These are phyloP conservation scores for Neurospora sp. DNA, from an alignment of 495 filamentous ascomycete species.

Conservation along the genomic window DNA sequence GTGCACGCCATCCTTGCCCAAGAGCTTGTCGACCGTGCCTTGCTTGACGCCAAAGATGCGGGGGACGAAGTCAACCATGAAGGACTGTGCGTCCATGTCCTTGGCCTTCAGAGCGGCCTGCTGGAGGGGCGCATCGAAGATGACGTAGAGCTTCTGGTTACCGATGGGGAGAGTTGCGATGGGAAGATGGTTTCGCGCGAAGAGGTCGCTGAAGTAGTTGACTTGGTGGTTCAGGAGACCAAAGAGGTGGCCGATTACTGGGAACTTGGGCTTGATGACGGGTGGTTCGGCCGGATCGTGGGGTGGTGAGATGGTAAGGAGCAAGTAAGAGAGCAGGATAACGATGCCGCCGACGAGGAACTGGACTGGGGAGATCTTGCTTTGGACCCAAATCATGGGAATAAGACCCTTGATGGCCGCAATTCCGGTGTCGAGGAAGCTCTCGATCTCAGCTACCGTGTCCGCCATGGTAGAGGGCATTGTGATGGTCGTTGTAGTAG, in stretches of 20 bases:
- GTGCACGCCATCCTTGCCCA: background rate
- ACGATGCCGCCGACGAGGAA: constrained; percentile 10
- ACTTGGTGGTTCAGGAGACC: background rate
- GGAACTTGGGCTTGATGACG: constrained; percentile 6
- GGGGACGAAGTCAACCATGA: constrained; percentile 3
- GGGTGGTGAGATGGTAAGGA: constrained; percentile 1
- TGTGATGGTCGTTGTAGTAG: background rate
- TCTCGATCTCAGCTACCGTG: background rate
- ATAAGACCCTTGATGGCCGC: constrained; percentile 11
- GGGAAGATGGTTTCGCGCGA: constrained; percentile 9
- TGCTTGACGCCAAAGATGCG: constrained; percentile 4
- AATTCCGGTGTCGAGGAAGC: constrained; percentile 7
- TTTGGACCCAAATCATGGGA: constrained; percentile 15
- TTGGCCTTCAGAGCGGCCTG: constrained; percentile 22
- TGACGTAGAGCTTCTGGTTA: constrained; percentile 10
- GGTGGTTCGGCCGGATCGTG: constrained; percentile 15
- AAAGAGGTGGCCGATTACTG: constrained; percentile 14
- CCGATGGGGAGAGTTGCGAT: constrained; percentile 31
- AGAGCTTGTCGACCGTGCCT: background rate
- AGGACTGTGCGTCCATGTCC: constrained; percentile 5
- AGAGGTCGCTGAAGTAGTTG: constrained; percentile 6
- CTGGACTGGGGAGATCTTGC: constrained; percentile 8
- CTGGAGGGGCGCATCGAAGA: constrained; percentile 19
- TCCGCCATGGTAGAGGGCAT: constrained; percentile 1
- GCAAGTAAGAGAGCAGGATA: background rate